A percentile compares a stretch with the other conserved stretches of the same genome.
These are phyloP conservation scores for Pisolithus thermaeus DNA, from an alignment of 1,284 basidiomycete genomes.

Conservation along the genomic window DNA sequence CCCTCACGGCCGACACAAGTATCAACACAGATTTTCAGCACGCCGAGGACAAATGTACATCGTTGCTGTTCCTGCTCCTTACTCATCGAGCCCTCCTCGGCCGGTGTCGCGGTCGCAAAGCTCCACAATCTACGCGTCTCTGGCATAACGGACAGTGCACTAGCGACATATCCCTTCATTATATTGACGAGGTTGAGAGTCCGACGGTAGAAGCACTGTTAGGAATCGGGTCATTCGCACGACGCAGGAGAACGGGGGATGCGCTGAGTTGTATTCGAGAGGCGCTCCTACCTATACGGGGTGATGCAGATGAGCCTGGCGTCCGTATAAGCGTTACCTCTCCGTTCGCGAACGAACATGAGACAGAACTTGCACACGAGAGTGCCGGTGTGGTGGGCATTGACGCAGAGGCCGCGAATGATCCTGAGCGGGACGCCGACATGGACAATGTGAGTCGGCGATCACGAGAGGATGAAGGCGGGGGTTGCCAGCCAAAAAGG, in stretches of 20 bases:
- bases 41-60: background rate
- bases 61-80: no score
- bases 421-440: constrained; percentile 32
- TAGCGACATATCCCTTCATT: constrained; percentile 40
- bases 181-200: constrained; percentile 9
- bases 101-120: constrained; percentile 35
- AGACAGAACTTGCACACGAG: constrained; percentile 44
- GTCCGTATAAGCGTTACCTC: constrained; percentile 8
- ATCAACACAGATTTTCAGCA: constrained; percentile 13
- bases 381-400: constrained; percentile 33
- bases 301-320: constrained; percentile 9
- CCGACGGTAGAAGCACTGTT: background rate
- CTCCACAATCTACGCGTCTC: constrained; percentile 74
- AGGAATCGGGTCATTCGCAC: constrained; percentile 4
- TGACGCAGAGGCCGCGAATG: constrained; percentile 31
- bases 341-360: constrained; percentile 15
- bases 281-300: constrained; percentile 11
- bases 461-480: constrained; percentile 35
- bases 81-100: no score
- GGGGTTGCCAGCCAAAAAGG: constrained; percentile 66
- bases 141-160: constrained; percentile 67
- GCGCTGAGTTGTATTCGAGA: constrained; percentile 13
- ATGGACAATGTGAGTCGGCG: constrained; percentile 33
- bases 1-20: constrained; percentile 6
- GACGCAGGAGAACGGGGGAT: constrained; percentile 12